phyloP scores from a whole-genome alignment of 108 stramenopile species.

The Bacterosira constricta region DNA sequence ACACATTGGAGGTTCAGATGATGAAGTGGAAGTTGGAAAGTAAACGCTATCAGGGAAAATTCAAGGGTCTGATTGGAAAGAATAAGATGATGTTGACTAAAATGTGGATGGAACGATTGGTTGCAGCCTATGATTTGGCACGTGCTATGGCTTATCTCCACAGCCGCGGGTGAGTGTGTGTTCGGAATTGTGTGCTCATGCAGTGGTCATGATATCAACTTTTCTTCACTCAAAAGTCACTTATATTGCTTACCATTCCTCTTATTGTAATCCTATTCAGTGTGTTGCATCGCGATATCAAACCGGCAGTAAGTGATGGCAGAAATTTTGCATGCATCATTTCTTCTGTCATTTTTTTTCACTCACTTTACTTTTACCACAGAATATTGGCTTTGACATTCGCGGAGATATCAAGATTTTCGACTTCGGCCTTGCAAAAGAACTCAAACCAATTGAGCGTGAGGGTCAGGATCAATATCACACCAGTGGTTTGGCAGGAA shows the following conservation, averaged over 20 bases:
- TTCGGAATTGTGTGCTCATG: background rate
- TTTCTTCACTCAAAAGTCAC: background rate
- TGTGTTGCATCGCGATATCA: conserved; percentile 37
- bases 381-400: conserved; percentile 39
- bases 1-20: conserved; percentile 69
- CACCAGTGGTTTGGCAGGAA: conserved; percentile 35
- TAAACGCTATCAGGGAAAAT: conserved; percentile 33
- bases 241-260: too few species aligned
- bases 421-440: conserved; percentile 44
- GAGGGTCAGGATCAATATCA: conserved; percentile 32
- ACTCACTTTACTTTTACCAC: background rate
- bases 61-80: conserved; percentile 34
- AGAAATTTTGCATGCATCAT: background rate
- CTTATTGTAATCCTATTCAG: too few species aligned
- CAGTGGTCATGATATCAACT: background rate
- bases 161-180: conserved; percentile 12
- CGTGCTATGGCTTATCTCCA: conserved; percentile 72
- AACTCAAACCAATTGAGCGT: conserved; percentile 31
- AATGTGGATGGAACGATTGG: conserved; percentile 53
- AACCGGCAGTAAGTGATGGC: conserved; percentile 22
- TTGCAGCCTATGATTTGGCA: conserved; percentile 70
- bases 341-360: background rate
- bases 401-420: conserved; percentile 43
- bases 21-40: conserved; percentile 41
- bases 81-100: conserved; percentile 33